Evolutionary conservation across 805 yeast genomes (phyloP).

Genomic region (Naumovozyma baii): DNA sequence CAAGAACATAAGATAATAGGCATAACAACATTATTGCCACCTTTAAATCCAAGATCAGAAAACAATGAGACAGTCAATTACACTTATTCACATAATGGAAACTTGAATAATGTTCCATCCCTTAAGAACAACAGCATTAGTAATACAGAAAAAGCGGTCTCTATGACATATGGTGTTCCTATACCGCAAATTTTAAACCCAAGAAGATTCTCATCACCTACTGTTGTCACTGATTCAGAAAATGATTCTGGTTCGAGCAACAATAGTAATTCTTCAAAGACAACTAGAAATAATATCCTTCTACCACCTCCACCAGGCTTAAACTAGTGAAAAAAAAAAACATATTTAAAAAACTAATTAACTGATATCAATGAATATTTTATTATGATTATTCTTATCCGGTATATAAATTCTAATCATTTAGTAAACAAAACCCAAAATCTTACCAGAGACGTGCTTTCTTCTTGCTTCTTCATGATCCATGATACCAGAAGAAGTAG

Average conservation of each 20-base stretch:
- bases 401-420: conserved; percentile 25
- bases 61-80: neutral
- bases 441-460: conserved; percentile 98
- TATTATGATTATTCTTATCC: neutral
- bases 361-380: neutral
- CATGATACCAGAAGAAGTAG: conserved; percentile 99
- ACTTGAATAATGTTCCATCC: too few species aligned
- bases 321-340: too few species aligned
- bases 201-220: neutral
- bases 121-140: too few species aligned
- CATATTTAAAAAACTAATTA: neutral
- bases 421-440: conserved; percentile 96
- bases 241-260: neutral
- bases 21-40: neutral
- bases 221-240: neutral
- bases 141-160: too few species aligned
- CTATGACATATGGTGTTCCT: neutral
- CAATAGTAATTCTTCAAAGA: neutral
- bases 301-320: neutral
- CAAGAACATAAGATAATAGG: too few species aligned
- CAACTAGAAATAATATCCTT: neutral
- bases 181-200: neutral
- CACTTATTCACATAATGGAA: neutral
- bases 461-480: conserved; percentile 99
- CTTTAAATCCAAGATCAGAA: neutral